Conservation (phyloP, 1,284 basidiomycete species). For the Chondrostereum purpureum region DNA sequence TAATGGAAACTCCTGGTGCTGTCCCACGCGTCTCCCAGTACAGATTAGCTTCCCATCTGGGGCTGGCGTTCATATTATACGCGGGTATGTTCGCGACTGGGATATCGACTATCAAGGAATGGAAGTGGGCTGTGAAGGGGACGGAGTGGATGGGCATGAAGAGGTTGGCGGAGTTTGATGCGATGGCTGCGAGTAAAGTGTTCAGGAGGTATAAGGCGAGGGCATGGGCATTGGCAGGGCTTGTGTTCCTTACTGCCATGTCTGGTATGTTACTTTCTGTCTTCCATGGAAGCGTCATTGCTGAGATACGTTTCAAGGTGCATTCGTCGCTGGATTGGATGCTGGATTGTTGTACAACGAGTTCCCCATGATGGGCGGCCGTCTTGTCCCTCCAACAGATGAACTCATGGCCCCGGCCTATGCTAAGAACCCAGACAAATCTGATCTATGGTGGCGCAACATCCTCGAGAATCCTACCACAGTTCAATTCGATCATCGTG, state of each 20-base stretch:
- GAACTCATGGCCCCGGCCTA: conserved; percentile 84
- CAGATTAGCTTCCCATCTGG: conserved; percentile 90
- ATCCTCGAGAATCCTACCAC: conserved; percentile 97
- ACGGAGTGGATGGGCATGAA: conserved; percentile 40
- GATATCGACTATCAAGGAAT: conserved; percentile 75
- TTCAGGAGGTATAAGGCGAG: conserved; percentile 57
- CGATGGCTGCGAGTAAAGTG: conserved; percentile 45
- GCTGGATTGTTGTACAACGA: conserved; percentile 97
- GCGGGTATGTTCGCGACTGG: conserved; percentile 87
- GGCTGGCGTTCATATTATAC: conserved; percentile 86
- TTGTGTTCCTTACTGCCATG: conserved; percentile 87
- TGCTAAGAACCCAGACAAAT: conserved; percentile 58
- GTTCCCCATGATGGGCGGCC: conserved; percentile 95
- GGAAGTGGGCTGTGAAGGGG: conserved; percentile 54
- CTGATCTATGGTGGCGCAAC: conserved; percentile 87
- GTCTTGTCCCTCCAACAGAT: conserved; percentile 73
- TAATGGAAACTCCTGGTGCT: conserved; percentile 75
- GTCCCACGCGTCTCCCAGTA: conserved; percentile 96
- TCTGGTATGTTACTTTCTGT: conserved; percentile 48
- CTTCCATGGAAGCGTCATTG: conserved; percentile 4
- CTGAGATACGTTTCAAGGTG: conserved; percentile 48
- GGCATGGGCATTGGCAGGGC: conserved; percentile 57
- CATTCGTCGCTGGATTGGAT: conserved; percentile 96
- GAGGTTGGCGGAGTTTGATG: conserved; percentile 18
- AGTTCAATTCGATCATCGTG: conserved; percentile 94